Evolutionary conservation across 441 rosid genomes (phyloP), one percentile per base, ranked within the genome.

Genomic region (Adansonia gregorii): DNA sequence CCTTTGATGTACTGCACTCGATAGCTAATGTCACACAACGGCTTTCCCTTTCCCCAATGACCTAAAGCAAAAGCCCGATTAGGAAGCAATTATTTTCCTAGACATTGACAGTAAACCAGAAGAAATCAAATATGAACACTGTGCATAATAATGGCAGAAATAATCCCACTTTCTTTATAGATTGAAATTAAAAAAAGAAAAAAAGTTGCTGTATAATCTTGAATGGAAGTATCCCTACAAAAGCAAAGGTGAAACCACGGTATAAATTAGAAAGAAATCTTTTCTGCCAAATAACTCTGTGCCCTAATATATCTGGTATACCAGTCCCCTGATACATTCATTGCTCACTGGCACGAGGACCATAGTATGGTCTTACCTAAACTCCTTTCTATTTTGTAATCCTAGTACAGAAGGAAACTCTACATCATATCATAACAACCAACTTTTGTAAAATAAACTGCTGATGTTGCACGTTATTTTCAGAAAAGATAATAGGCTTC

Each of bases 11-110:
- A 43, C 84, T 79, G 52, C 54, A 12, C 67, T 84, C 79, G 20
- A 88, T 66, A 65, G 77, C 46, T 60, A 91, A 55, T 51, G 84
- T 86, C 78, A 88, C 75, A 43, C 85, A 80, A 8, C 10, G 60
- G 17, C 79, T 81, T 24, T 77, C 88, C 54, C 58, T 75, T 7
- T 78, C 87, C 69, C 87, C 91, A 7, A 90, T 80, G 19, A 93
- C 88, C 98, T 93, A 86, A 75, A 78, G 63, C 73, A 35, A 15
- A 76, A 75, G 75, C 74, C 31, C 12, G 15, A 64, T 54, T 61
- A 49, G 41, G 41, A 35, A 35, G 17, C 76, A 72, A 76, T 43
- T 22, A 17, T 45, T 63, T 58, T 78, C 67, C 14, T 60, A 22
- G 1, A 24, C 20, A 55, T 43, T 8, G 41, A 68, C 54, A 0